phyloP scores from a whole-genome alignment of 2,329 filamentous ascomycete genomes.

The Ophiosphaerella korrae region DNA sequence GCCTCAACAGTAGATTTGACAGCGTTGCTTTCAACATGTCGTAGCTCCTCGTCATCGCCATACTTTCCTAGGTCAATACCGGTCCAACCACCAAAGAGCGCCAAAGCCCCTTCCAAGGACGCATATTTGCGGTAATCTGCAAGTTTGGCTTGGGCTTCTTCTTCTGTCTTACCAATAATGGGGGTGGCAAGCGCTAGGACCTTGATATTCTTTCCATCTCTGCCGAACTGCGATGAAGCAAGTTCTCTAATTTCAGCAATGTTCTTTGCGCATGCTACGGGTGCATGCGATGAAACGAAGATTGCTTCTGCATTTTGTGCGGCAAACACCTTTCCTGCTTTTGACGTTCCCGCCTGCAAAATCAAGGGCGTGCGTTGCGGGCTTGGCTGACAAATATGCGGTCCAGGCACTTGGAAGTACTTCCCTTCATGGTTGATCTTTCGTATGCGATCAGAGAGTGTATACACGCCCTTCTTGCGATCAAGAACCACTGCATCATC shows the following conservation, averaged over 20 bases:
- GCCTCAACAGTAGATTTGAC: constrained; percentile 63
- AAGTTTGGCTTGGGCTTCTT: constrained; percentile 69
- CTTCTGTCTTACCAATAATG: constrained; percentile 55
- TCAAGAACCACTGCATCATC: constrained; percentile 68
- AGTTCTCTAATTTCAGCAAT: constrained; percentile 67
- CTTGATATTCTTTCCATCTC: constrained; percentile 67
- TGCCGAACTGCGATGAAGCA: constrained; percentile 58
- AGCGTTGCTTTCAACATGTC: constrained; percentile 66
- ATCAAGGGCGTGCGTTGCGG: constrained; percentile 72
- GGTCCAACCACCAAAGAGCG: constrained; percentile 76
- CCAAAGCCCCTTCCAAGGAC: constrained; percentile 68
- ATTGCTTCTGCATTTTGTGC: constrained; percentile 74
- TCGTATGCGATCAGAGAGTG: constrained; percentile 62
- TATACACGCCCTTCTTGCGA: constrained; percentile 64
- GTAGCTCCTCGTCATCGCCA: constrained; percentile 66
- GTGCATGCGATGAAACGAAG: constrained; percentile 70
- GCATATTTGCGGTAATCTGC: constrained; percentile 66
- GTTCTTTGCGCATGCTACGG: constrained; percentile 64
- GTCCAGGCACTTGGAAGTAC: constrained; percentile 67
- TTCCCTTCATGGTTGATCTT: constrained; percentile 71
- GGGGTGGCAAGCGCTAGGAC: constrained; percentile 48
- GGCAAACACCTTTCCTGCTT: constrained; percentile 68
- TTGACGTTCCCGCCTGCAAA: constrained; percentile 72
- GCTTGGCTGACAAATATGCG: constrained; percentile 68
- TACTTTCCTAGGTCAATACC: constrained; percentile 68